Conservation (phyloP, 73 alveolate genomes). For the Tetrahymena borealis region DNA sequence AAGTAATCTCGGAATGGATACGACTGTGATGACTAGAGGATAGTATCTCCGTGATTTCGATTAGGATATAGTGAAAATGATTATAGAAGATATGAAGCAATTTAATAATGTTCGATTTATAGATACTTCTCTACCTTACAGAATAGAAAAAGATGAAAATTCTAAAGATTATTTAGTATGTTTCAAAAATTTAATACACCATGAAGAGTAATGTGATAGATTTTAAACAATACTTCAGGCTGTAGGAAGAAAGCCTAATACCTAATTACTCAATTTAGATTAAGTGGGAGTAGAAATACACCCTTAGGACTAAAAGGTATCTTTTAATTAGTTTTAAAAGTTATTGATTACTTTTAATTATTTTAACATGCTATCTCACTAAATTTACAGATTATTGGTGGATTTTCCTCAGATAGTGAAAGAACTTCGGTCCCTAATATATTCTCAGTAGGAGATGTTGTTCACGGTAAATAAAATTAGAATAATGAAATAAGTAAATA, state of each 20-base stretch:
- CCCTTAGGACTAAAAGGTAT: constrained; percentile 60
- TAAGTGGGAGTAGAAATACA: constrained; percentile 75
- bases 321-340: background rate
- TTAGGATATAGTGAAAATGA: constrained; percentile 86
- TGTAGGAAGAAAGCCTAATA: constrained; percentile 86
- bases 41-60: constrained; percentile 86
- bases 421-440: constrained; percentile 52
- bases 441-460: constrained; percentile 63
- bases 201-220: constrained; percentile 47
- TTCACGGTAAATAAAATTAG: constrained; percentile 66
- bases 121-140: constrained; percentile 68
- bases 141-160: constrained; percentile 58
- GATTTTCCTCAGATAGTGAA: constrained; percentile 35
- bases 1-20: constrained; percentile 60
- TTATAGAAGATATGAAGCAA: constrained; percentile 68
- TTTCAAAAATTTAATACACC: constrained; percentile 56
- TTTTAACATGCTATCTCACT: constrained; percentile 67
- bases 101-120: constrained; percentile 50
- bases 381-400: constrained; percentile 54
- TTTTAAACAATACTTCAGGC: constrained; percentile 90
- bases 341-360: constrained; percentile 3
- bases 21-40: constrained; percentile 58
- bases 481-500: constrained; percentile 11
- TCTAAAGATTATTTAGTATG: constrained; percentile 66
- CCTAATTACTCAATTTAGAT: constrained; percentile 67